phyloP scores from a whole-genome alignment of 441 rosid species.

The Biscutella laevigata region DNA sequence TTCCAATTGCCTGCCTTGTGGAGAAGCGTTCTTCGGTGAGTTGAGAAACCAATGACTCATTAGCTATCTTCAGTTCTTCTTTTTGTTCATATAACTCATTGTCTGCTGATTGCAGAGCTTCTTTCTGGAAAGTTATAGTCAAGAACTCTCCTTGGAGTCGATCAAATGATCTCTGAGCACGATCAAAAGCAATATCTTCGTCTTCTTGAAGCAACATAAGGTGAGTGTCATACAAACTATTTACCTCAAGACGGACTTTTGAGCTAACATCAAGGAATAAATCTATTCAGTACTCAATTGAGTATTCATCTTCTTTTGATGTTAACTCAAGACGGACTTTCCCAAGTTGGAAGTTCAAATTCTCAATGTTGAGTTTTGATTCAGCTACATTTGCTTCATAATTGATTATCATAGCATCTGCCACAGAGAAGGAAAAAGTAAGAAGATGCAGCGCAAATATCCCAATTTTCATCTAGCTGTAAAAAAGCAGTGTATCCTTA shows the following conservation, averaged over 20 bases:
- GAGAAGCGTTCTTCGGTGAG: slow-evolving; percentile 41
- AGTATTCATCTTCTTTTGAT: slow-evolving; percentile 45
- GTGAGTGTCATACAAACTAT: slow-evolving; percentile 42
- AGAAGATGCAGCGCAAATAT: too few relatives aligned
- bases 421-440: slow-evolving; percentile 14
- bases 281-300: slow-evolving; percentile 38
- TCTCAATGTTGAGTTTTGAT: slow-evolving; percentile 36
- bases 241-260: slow-evolving; percentile 37
- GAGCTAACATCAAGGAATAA: too few relatives aligned
- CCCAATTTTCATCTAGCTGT: too few relatives aligned
- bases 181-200: slow-evolving; percentile 38
- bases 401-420: slow-evolving; percentile 53
- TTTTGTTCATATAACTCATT: slow-evolving; percentile 39
- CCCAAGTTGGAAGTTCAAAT: slow-evolving; percentile 49
- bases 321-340: slow-evolving; percentile 38
- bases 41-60: slow-evolving; percentile 37
- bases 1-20: slow-evolving; percentile 47
- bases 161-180: slow-evolving; percentile 40
- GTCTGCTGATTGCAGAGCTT: slow-evolving; percentile 38
- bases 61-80: slow-evolving; percentile 49
- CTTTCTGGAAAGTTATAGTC: slow-evolving; percentile 39
- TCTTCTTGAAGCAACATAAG: slow-evolving; percentile 44
- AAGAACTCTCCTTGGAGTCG: slow-evolving; percentile 47
- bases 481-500: too few relatives aligned
- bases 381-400: slow-evolving; percentile 44